Evolutionary conservation across 306 rosid genomes (phyloP).

Genomic region (Aeschynomene evenia): DNA sequence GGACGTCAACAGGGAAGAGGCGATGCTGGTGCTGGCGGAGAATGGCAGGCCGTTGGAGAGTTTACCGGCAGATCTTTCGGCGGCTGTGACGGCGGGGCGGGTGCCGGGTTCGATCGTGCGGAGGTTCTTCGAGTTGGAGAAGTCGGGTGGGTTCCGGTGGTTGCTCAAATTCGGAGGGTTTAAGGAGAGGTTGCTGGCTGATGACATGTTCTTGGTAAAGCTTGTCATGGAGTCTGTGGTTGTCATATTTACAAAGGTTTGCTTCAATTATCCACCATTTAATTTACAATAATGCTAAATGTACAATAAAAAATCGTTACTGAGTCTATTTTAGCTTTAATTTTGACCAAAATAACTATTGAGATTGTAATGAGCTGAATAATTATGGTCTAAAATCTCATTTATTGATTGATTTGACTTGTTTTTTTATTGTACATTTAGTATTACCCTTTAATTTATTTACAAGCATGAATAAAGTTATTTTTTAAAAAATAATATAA

Average conservation of each 20-base stretch:
- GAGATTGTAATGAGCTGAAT: no score
- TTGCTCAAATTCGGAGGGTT: constrained; percentile 76
- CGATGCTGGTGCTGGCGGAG: constrained; percentile 56
- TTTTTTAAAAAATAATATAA: no score
- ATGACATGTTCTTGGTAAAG: constrained; percentile 82
- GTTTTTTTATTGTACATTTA: no score
- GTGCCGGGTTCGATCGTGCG: constrained; percentile 69
- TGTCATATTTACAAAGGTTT: constrained; percentile 87
- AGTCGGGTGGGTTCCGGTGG: constrained; percentile 63
- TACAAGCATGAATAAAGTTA: no score
- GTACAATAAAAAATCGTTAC: no score
- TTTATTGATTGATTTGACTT: no score
- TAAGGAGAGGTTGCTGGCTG: constrained; percentile 88
- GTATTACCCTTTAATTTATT: no score
- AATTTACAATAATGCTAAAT: no score
- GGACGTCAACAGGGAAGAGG: constrained; percentile 65
- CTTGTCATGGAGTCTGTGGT: constrained; percentile 85
- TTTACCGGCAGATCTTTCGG: constrained; percentile 71
- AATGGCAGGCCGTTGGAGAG: constrained; percentile 66
- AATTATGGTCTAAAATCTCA: no score
- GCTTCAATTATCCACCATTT: neutral
- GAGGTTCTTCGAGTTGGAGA: constrained; percentile 73
- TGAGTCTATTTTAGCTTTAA: no score
- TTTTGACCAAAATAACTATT: no score
- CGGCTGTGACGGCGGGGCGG: constrained; percentile 62